Evolutionary conservation across 1,284 basidiomycete genomes (phyloP).

Genomic region (Singerocomus inundabilis): DNA sequence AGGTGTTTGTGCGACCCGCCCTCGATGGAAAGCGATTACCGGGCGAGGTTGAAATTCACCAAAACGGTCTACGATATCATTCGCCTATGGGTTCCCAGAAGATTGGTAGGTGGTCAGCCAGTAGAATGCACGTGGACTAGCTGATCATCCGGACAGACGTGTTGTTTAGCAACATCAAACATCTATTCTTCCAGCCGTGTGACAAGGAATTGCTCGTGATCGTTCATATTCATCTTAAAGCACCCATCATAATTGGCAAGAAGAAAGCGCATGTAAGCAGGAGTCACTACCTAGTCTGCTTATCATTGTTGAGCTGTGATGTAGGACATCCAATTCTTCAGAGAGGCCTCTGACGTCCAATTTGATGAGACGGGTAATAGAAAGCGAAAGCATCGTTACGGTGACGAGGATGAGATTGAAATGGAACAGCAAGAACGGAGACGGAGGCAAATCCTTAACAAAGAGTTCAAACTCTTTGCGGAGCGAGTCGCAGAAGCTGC

Average conservation of each 20-base stretch:
- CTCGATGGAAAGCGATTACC: slow-evolving; percentile 91
- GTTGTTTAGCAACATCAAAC: slow-evolving; percentile 97
- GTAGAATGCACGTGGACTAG: neutral
- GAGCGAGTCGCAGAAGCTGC: slow-evolving; percentile 91
- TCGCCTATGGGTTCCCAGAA: slow-evolving; percentile 87
- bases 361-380: slow-evolving; percentile 99
- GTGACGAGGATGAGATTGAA: slow-evolving; percentile 99
- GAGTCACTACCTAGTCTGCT: neutral
- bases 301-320: slow-evolving; percentile 1
- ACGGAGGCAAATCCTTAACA: slow-evolving; percentile 87
- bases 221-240: slow-evolving; percentile 90
- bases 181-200: slow-evolving; percentile 98
- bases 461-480: slow-evolving; percentile 92
- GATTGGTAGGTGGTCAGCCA: slow-evolving; percentile 60
- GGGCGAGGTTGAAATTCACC: slow-evolving; percentile 96
- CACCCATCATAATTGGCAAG: slow-evolving; percentile 99
- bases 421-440: slow-evolving; percentile 97
- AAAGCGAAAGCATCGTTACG: slow-evolving; percentile 95
- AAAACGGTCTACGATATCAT: slow-evolving; percentile 94
- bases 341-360: slow-evolving; percentile 96
- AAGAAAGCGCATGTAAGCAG: slow-evolving; percentile 85
- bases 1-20: slow-evolving; percentile 93
- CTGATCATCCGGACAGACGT: slow-evolving; percentile 59
- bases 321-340: slow-evolving; percentile 97
- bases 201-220: slow-evolving; percentile 96